Base-by-base conservation (phyloP, 2,329 filamentous ascomycete genomes). In the Ophiostoma montium region DNA sequence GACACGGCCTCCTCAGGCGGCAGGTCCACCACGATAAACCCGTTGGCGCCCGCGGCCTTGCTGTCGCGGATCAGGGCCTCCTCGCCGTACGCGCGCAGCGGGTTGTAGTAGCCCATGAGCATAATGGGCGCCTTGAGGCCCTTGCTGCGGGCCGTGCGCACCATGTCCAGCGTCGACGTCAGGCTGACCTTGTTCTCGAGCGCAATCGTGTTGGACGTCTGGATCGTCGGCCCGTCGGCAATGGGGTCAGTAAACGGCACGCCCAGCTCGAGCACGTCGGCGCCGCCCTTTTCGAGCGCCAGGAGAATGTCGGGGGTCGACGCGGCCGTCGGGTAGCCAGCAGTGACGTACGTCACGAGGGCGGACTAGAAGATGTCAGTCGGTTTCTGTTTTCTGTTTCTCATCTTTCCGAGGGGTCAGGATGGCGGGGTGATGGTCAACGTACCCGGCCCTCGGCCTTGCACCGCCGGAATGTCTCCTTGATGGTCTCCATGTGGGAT, bases 61-160 rank as follows among this genome's bases (percentile, higher is more conserved):
- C 87, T 86, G 65, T 96, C 89, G 58, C 79, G 75, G 49, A 98
- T 71, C 65, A 96, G 80, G 53, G 75, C 77, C 68, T 95, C 88
- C 69, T 98, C 92, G 48, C 92, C 92, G 63, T 96, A 98, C 60
- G 84, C 86, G 53, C 96, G 72, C 53, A 96, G 74, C 1, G 92
- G 92, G 70, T 98, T 98, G 70, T 95, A 98, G 76, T 98, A 98
- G 60, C 92, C 92, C 92, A 98, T 98, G 56, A 98, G 76, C 61
- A 98, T 69, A 38, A 98, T 78, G 1, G 92, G 92, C 1, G 83
- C 80, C 59, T 75, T 82, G 49, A 96, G 71, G 38, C 92, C 92
- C 54, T 75, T 76, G 57, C 75, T 74, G 59, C 92, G 76, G 43
- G 90, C 87, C 54, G 84, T 77, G 58, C 83, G 82, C 53, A 95